Evolutionary conservation across 495 filamentous ascomycete species (phyloP), one percentile per base, ranked within the genome.

Genomic region (Thermothielavioides terrestris): DNA sequence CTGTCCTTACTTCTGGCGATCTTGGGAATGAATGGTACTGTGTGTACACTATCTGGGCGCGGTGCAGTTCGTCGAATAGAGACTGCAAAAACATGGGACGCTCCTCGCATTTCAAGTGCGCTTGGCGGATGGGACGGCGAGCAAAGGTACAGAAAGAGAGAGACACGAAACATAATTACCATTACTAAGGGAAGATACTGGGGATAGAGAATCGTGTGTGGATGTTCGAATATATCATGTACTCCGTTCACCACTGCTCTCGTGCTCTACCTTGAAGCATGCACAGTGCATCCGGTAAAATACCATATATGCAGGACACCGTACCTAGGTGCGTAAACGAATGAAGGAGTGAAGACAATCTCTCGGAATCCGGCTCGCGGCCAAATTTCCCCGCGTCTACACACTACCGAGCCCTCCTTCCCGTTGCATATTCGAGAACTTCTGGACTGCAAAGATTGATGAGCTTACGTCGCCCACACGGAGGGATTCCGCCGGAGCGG

Each of bases 381-480:
- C 37, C 14, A 20, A 37, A 37, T 37, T 2, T n/a, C n/a, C n/a
- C n/a, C n/a, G n/a, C n/a, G n/a, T n/a, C n/a, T 11, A 5, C 3
- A n/a, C 32, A 27, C 31, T 28, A 36, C 44, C 30, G 28, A 12
- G 12, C 1, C 0, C 6, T 22, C 11, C 23, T 9, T 3, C 10
- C n/a, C 1, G 20, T 32, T 36, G 32, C 44, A 27, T 2, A 8
- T 26, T 27, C 34, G 23, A 37, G 22, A 37, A 37, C 22, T 2
- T 44, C 32, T 32, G 42, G 26, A 10, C 42, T n/a, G 18, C 9
- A 18, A 17, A 18, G 15, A 46, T 27, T 27, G 21, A 46, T 37
- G 31, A 21, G 44, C 44, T 37, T 37, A 46, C 44, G 44, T 37
- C 44, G 44, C 44, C 44, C 8, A n/a, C 20, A 32, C 10, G 23